Evolutionary conservation across 495 filamentous ascomycete genomes (phyloP), one percentile per base, ranked within the genome.

Genomic region (Xylaria telfairii): DNA sequence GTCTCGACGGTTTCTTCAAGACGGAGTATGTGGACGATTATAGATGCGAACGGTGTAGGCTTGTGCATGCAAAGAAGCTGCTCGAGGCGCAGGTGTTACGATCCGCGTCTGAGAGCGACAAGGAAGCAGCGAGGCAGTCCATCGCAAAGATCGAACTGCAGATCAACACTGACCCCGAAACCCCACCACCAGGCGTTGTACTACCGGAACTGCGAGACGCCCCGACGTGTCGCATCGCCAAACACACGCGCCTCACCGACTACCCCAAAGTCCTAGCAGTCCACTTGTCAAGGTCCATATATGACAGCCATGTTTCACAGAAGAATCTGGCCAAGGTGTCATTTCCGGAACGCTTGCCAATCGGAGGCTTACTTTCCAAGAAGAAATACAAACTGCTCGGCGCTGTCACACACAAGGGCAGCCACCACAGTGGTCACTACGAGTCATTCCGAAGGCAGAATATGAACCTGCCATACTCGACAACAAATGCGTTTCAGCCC

Each of bases 21-120:
- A 93, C 91, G 0, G 96, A 99, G 75, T 91, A 93, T 76, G 97
- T 99, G 63, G 96, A 99, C 63, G 96, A 97, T 76, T 99, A 95
- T 82, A 92, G 91, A 59, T 99, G 96, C 79, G 96, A 98, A 69
- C 92, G 89, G 74, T 99, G 96, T 70, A 91, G 93, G 13, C 85
- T 99, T n/a, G 78, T 92, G 56, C 91, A 97, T 81, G 94, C 95
- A 2, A 76, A 76, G 65, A 71, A 72, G 1, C 56, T 79, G 19
- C 60, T 82, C 26, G 75, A 82, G 70, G 60, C 75, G 19, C 80
- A 85, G 44, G 17, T 78, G 24, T 63, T 75, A 26, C 85, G 83
- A 61, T 82, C 78, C 19, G 65, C 73, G 4, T 82, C 87, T 0
- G 89, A 90, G 59, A 77, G 83, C 30, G 78, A 81, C 37, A 81